These are phyloP conservation scores for Kwoniella dendrophila DNA, from an alignment of 768 basidiomycete species.

Conservation along the genomic window DNA sequence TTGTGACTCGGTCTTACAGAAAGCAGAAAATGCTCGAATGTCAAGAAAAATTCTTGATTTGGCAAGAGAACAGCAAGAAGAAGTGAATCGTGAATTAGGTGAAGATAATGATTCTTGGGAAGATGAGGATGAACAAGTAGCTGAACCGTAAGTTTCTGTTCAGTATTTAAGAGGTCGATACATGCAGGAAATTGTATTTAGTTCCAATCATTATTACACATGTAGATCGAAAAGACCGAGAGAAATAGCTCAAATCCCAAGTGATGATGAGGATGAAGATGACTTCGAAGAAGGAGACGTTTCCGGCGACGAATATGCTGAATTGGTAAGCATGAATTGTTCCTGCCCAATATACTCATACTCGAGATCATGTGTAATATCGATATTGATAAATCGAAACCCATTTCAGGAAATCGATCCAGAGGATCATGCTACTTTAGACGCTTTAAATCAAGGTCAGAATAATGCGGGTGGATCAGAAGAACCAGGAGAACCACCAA, in stretches of 20 bases:
- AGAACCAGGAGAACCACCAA: slow-evolving; percentile 30
- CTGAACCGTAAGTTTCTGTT: slow-evolving; percentile 24
- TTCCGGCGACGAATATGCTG: slow-evolving; percentile 58
- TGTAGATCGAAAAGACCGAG: slow-evolving; percentile 32
- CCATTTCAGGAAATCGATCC: slow-evolving; percentile 72
- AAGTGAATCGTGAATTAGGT: slow-evolving; percentile 62
- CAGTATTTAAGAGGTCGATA: background rate
- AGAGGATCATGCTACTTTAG: slow-evolving; percentile 81
- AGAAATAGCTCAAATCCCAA: slow-evolving; percentile 22
- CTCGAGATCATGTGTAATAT: background rate
- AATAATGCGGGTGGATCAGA: slow-evolving; percentile 20
- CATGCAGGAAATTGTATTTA: background rate
- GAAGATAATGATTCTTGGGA: slow-evolving; percentile 52
- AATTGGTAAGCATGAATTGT: slow-evolving; percentile 55
- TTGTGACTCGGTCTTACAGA: slow-evolving; percentile 7
- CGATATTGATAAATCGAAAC: background rate
- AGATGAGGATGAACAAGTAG: slow-evolving; percentile 38
- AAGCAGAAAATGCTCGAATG: slow-evolving; percentile 58
- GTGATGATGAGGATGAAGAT: slow-evolving; percentile 45
- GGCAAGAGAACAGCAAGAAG: slow-evolving; percentile 89
- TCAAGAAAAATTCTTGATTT: slow-evolving; percentile 88
- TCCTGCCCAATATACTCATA: background rate
- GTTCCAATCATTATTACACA: background rate
- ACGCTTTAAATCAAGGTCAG: slow-evolving; percentile 56
- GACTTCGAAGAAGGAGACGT: slow-evolving; percentile 47